phyloP scores from a whole-genome alignment of 2,329 filamentous ascomycete genomes.

The Xylariaceae sp. region DNA sequence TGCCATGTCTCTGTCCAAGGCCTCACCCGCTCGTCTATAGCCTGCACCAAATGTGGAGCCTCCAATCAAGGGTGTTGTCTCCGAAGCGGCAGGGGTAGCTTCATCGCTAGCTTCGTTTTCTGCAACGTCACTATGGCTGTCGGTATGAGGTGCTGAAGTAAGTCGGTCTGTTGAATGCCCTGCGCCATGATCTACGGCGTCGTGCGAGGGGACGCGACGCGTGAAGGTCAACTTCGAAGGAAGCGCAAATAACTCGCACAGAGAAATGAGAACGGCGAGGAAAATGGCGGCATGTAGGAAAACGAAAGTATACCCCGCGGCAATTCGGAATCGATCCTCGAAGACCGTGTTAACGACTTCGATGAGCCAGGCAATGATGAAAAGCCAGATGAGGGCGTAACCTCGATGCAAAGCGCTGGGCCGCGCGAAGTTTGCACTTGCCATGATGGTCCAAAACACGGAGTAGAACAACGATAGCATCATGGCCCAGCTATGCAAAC shows the following conservation, averaged over 20 bases:
- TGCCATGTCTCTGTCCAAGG: conserved; percentile 31
- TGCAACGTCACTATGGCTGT: conserved; percentile 20
- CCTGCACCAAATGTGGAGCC: conserved; percentile 57
- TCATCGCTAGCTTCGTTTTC: conserved; percentile 26
- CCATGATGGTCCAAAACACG: conserved; percentile 68
- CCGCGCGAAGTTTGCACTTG: conserved; percentile 68
- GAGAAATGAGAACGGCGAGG: conserved; percentile 65
- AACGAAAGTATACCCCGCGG: conserved; percentile 73
- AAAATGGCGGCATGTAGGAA: conserved; percentile 75
- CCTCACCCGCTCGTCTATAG: conserved; percentile 47
- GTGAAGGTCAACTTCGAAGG: conserved; percentile 67
- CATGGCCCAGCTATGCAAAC: conserved; percentile 61
- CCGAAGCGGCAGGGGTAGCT: conserved; percentile 41
- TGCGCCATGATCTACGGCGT: conserved; percentile 30
- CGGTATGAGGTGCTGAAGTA: conserved; percentile 23
- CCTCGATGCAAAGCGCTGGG: conserved; percentile 81
- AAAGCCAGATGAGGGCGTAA: conserved; percentile 81
- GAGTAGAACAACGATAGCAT: conserved; percentile 76
- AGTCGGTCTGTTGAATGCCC: conserved; percentile 31
- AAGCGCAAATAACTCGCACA: conserved; percentile 75
- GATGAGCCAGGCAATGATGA: conserved; percentile 64
- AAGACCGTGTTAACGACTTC: conserved; percentile 69
- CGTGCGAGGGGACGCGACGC: conserved; percentile 48
- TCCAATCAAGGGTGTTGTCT: conserved; percentile 69
- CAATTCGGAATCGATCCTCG: conserved; percentile 71